Evolutionary conservation across 306 rosid genomes (phyloP), one percentile per base, ranked within the genome.

Genomic region (Prinsepia uniflora): DNA sequence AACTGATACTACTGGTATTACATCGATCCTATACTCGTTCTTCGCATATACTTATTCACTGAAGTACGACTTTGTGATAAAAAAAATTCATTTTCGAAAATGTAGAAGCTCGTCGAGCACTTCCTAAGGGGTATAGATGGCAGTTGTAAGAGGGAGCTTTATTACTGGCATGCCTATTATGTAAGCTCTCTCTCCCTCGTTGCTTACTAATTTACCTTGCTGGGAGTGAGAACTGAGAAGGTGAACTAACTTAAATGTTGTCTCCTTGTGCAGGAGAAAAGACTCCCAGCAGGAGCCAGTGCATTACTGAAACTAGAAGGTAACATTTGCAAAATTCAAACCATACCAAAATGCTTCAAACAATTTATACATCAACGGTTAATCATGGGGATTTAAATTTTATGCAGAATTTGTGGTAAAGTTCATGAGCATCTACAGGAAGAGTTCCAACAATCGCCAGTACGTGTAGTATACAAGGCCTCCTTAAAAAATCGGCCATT

Each of bases 271-370:
- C 88, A 88, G 96, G 87, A 84, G 11, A 93, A 87, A 69, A 87
- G 87, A 84, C 88, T 90, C 70, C 97, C 96, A 76, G 76, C 80
- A 59, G 97, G 97, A 84, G 83, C 90, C 55, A 85, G 86, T 49
- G 94, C 98, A 67, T 72, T 88, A 67, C 87, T 89, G 49, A 93
- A 93, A 81, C 69, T 93, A 76, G 97, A 93, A 87, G 97, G 98
- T 88, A 74, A 72, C 30, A 41, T 20, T 34, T 19, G 40, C 15
- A 39, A 61, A 36, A 49, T 30, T 30, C 3, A 30, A 30, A 30
- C 36, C 36, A 30, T 63, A 63, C 41, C 24, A 2, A 30, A 59
- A 59, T 34, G 9, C 43, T 13, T 30, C 62, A 24, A 20, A 36
- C 9, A 56, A 56, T 10, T 19, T 10, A 20, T 3, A 7, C 10